Conservation (phyloP, 2,329 filamentous ascomycete species). For the Colletotrichum truncatum region DNA sequence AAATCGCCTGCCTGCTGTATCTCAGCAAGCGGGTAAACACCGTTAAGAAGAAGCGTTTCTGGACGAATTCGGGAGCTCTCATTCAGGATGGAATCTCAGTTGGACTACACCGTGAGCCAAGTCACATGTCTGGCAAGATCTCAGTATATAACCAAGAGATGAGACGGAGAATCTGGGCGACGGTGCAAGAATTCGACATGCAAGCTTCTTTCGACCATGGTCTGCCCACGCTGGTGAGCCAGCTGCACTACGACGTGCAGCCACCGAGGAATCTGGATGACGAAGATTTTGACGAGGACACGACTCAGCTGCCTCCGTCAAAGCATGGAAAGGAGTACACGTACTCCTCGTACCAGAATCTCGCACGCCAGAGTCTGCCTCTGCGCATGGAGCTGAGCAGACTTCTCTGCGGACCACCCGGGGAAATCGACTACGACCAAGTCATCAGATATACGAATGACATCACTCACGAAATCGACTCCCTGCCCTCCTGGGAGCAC, state of each 20-base stretch:
- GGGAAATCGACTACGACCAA: slow-evolving; percentile 68
- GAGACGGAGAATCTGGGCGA: slow-evolving; percentile 68
- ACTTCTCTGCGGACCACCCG: slow-evolving; percentile 62
- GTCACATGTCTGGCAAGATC: slow-evolving; percentile 62
- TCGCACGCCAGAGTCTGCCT: slow-evolving; percentile 64
- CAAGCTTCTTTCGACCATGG: slow-evolving; percentile 70
- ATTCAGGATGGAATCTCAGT: slow-evolving; percentile 67
- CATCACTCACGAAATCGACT: slow-evolving; percentile 68
- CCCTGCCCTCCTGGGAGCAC: slow-evolving; percentile 65
- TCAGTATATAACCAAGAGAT: slow-evolving; percentile 70
- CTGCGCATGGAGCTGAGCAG: slow-evolving; percentile 66
- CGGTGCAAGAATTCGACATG: slow-evolving; percentile 69
- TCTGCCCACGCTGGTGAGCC: slow-evolving; percentile 65
- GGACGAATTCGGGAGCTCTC: slow-evolving; percentile 64
- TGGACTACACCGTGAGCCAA: slow-evolving; percentile 67
- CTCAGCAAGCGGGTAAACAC: slow-evolving; percentile 70
- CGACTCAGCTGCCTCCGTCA: slow-evolving; percentile 59
- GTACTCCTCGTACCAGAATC: slow-evolving; percentile 66
- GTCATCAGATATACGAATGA: slow-evolving; percentile 70
- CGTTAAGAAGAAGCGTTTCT: slow-evolving; percentile 72
- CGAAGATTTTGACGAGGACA: slow-evolving; percentile 64
- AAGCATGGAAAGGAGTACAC: slow-evolving; percentile 64
- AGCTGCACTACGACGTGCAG: slow-evolving; percentile 64
- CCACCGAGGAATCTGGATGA: slow-evolving; percentile 67
- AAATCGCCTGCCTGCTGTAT: slow-evolving; percentile 67